Conservation (phyloP, 1,139 yeast species). For the Diutina sp. region DNA sequence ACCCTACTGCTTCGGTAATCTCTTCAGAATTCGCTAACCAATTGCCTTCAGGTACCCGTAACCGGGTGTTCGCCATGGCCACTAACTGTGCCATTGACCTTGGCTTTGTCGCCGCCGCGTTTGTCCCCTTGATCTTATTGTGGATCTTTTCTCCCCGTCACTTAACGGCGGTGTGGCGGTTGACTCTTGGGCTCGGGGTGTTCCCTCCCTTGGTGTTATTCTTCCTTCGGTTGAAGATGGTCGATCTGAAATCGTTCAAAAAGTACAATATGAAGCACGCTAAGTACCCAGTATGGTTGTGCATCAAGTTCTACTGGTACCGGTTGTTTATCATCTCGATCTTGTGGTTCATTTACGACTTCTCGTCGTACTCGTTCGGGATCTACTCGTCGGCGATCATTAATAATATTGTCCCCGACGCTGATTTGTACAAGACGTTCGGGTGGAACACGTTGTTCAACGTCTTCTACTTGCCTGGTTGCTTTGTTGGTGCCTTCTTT, state of each 20-base stretch:
- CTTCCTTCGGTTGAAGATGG: slow-evolving; percentile 61
- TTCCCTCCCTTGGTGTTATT: slow-evolving; percentile 74
- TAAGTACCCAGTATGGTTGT: slow-evolving; percentile 47
- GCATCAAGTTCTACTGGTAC: slow-evolving; percentile 76
- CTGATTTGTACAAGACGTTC: slow-evolving; percentile 57
- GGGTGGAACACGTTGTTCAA: slow-evolving; percentile 92
- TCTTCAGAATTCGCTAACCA: slow-evolving; percentile 84
- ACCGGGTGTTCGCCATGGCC: slow-evolving; percentile 81
- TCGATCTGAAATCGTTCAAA: slow-evolving; percentile 59
- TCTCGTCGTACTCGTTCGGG: slow-evolving; percentile 79
- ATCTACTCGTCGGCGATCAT: slow-evolving; percentile 65
- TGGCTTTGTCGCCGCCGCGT: slow-evolving; percentile 76
- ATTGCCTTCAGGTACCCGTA: slow-evolving; percentile 71
- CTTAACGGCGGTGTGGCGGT: slow-evolving; percentile 79
- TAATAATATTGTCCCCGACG: slow-evolving; percentile 43
- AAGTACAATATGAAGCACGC: slow-evolving; percentile 59
- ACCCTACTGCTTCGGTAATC: slow-evolving; percentile 88
- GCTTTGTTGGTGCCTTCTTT: slow-evolving; percentile 67
- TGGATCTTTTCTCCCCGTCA: slow-evolving; percentile 70
- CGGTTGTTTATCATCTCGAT: slow-evolving; percentile 58
- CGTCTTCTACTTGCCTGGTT: slow-evolving; percentile 82
- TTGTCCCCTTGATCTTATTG: slow-evolving; percentile 74
- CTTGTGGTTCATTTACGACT: slow-evolving; percentile 88
- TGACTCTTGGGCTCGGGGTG: slow-evolving; percentile 88
- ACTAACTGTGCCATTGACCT: slow-evolving; percentile 80